phyloP scores from a whole-genome alignment of 257 asterid genomes.

The Haberlea rhodopensis region DNA sequence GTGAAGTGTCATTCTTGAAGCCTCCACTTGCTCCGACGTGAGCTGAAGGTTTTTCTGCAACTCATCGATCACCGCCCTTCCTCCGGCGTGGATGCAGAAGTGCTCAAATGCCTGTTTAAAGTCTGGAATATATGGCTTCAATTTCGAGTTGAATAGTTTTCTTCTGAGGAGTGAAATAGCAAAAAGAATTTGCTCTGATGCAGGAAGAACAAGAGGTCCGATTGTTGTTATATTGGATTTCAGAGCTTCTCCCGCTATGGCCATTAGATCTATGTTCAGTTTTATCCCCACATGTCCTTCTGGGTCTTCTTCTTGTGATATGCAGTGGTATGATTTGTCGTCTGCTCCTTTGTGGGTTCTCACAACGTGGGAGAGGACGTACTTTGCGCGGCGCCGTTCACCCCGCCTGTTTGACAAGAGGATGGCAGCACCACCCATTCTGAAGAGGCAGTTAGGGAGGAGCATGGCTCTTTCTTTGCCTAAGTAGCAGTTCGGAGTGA shows the following conservation, averaged over 20 bases:
- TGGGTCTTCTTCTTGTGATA: constrained; percentile 30
- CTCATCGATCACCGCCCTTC: constrained; percentile 36
- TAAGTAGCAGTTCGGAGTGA: constrained; percentile 34
- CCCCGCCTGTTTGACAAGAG: constrained; percentile 42
- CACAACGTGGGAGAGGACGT: not conserved
- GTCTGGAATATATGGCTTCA: constrained; percentile 26
- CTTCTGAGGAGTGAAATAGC: constrained; percentile 1
- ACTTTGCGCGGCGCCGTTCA: constrained; percentile 31
- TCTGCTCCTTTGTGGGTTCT: constrained; percentile 28
- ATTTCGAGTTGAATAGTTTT: constrained; percentile 19
- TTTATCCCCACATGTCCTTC: constrained; percentile 31
- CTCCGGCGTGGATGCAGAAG: constrained; percentile 39
- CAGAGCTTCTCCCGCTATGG: constrained; percentile 32
- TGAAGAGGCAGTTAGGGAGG: constrained; percentile 41
- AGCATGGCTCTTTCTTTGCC: constrained; percentile 56
- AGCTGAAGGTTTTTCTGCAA: constrained; percentile 30
- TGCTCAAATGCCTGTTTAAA: constrained; percentile 33
- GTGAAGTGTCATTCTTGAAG: constrained; percentile 31
- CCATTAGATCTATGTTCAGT: constrained; percentile 29
- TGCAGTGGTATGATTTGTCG: constrained; percentile 26
- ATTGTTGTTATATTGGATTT: constrained; percentile 4
- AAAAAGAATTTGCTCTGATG: constrained; percentile 32
- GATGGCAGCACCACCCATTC: constrained; percentile 52
- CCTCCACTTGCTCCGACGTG: constrained; percentile 34
- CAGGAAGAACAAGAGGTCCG: constrained; percentile 36